Base-by-base conservation (phyloP, 805 yeast genomes). In the Ogataea polymorpha region DNA sequence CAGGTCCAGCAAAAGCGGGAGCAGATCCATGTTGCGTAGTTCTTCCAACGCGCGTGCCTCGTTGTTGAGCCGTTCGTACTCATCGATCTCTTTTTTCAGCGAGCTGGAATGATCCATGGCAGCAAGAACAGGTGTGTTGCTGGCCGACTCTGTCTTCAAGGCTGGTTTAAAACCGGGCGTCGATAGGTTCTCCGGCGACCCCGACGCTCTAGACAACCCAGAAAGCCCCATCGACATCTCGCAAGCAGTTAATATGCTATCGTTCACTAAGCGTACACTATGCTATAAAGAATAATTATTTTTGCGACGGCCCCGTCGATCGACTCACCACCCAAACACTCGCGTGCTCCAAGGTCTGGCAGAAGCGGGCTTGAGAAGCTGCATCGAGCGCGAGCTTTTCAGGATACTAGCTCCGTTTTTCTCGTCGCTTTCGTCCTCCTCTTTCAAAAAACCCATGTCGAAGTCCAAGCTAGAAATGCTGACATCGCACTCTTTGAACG, bases 1-100 rank as follows among this genome's bases (percentile, higher is more conserved):
- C 15, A 67, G 50, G 32, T 70, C 74, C 41, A 71, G 44, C 6
- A 71, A 51, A 23, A 70, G 34, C 2, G 75, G 74, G 2, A 71
- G 44, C 13, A 71, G 45, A 29, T 71, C 73, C 29, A 65, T 51
- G 11, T 54, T 48, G 32, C 54, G 59, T 30, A 66, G 46, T 25
- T 66, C 70, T 23, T 60, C 51, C 17, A 66, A 45, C 7, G 55
- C 47, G 2, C 35, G 37, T 17, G 53, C 33, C 27, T 57, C 63
- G 21, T 39, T 35, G n/a, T 42, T 49, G 23, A 58, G 33, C 12
- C 35, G 31, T 10, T 49, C 58, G 15, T 44, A 43, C 23, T 49
- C 54, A 17, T 28, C 29, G 14, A 45, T 41, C 21, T 47, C 51
- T 31, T 44, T 43, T 17, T 48, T 51, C 2, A 42, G 39, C 7